Base-by-base conservation (phyloP, 495 filamentous ascomycete genomes). In the Hypoxylon cercidicola region DNA sequence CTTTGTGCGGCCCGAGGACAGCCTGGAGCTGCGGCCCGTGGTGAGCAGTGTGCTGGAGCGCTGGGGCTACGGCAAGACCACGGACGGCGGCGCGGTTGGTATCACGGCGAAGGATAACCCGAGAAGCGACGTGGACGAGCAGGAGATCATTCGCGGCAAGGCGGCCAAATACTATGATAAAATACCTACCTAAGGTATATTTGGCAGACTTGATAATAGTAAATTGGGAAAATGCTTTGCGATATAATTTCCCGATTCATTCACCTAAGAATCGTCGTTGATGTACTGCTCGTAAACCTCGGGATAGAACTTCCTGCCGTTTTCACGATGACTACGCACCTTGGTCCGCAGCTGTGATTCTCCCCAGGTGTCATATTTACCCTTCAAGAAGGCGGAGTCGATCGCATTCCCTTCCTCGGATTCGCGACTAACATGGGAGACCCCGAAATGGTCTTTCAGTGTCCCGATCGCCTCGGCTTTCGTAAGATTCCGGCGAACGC, bases 341-440 rank as follows among this genome's bases (percentile, higher is more conserved):
- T 81, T 81, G 1, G 72, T 82, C 23, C 80, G 59, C 19, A 82
- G 56, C 54, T 82, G 79, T n/a, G 76, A 77, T 62, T 81, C 78
- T 0, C 78, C 80, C 79, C 77, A 81, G 1, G 79, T 80, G 43
- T 81, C 72, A 43, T 80, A 81, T 35, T 72, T 77, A 7, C 77
- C 78, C 44, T 68, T 64, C 10, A 82, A 49, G 55, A 80, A 82
- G 1, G 76, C 69, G 18, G 80, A 80, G 43, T 81, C 79, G 21
- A 82, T 70, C 13, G 66, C 64, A 18, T 54, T 54, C 2, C 65
- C 75, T n/a, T 74, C 73, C 8, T 54, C 52, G 10, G 51, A 62
- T 39, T 64, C 60, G 4, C 20, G 34, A 19, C 70, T 45, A 18
- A 40, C 58, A 13, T 39, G 37, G 19, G 64, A 60, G 18, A 34